phyloP scores from a whole-genome alignment of 208 protist species.

The Naegleria fowleri region DNA sequence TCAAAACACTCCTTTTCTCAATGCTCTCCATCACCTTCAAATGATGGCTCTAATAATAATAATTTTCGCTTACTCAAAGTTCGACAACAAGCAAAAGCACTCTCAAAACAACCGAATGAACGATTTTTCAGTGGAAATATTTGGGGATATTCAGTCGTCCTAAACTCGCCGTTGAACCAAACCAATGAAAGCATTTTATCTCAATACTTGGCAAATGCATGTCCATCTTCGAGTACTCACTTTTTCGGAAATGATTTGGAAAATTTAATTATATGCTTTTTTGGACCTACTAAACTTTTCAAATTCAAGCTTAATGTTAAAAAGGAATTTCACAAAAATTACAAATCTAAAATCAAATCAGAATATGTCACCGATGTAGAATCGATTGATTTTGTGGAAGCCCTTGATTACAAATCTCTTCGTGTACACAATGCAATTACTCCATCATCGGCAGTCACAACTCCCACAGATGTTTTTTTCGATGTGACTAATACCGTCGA shows the following conservation, averaged over 20 bases:
- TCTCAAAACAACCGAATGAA: neutral
- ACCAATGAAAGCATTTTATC: too few relatives aligned
- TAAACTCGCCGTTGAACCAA: neutral
- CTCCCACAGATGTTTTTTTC: too few relatives aligned
- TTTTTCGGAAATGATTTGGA: neutral
- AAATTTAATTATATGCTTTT: neutral
- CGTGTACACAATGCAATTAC: neutral
- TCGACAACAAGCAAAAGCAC: neutral
- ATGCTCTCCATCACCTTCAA: neutral
- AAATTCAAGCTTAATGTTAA: neutral
- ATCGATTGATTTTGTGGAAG: neutral
- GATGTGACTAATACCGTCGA: neutral
- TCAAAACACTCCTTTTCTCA: neutral
- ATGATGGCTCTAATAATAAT: neutral
- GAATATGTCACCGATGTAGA: neutral
- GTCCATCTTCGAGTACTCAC: neutral
- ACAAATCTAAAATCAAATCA: neutral
- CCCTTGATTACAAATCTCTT: neutral
- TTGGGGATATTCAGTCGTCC: neutral
- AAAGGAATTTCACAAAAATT: neutral
- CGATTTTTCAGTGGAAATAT: neutral
- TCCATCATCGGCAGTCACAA: too few relatives aligned
- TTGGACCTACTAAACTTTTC: neutral
- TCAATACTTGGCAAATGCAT: too few relatives aligned
- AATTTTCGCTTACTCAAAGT: neutral